These are phyloP conservation scores for Tephrocybe sp. DNA, from an alignment of 768 basidiomycete genomes.

Conservation along the genomic window DNA sequence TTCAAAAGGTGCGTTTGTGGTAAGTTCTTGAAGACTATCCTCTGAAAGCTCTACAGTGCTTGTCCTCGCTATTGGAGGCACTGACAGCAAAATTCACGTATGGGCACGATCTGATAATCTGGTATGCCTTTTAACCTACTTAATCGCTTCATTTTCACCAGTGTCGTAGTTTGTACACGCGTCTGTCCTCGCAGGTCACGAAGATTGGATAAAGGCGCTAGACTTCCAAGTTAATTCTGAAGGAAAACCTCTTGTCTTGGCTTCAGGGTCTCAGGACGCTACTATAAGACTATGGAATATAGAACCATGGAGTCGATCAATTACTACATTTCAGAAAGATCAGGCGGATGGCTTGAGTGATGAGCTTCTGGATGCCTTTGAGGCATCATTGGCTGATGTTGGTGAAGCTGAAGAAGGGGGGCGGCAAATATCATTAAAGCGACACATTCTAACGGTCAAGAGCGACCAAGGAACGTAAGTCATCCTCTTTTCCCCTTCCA, in stretches of 20 bases:
- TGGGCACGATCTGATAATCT: slow-evolving; percentile 64
- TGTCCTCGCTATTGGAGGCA: slow-evolving; percentile 81
- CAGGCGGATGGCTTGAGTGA: slow-evolving; percentile 44
- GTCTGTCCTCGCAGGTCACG: slow-evolving; percentile 73
- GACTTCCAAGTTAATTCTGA: slow-evolving; percentile 47
- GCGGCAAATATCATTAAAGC: slow-evolving; percentile 85
- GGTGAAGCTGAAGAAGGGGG: slow-evolving; percentile 77
- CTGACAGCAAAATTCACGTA: slow-evolving; percentile 75
- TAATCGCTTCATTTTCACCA: not conserved
- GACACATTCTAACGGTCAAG: slow-evolving; percentile 73
- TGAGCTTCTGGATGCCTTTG: slow-evolving; percentile 85
- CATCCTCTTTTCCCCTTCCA: not conserved
- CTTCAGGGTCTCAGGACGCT: slow-evolving; percentile 94
- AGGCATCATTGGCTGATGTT: slow-evolving; percentile 71
- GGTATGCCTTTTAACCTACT: slow-evolving; percentile 33
- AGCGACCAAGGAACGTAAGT: slow-evolving; percentile 36
- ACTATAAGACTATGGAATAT: slow-evolving; percentile 94
- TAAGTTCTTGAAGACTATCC: not conserved
- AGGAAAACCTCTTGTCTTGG: slow-evolving; percentile 61
- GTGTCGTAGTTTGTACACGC: slow-evolving; percentile 53
- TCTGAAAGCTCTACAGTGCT: slow-evolving; percentile 36
- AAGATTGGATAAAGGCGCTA: slow-evolving; percentile 92
- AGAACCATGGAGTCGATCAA: slow-evolving; percentile 41
- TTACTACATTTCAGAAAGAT: slow-evolving; percentile 14
- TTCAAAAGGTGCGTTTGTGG: slow-evolving; percentile 49